Base-by-base conservation (phyloP, 2,329 filamentous ascomycete genomes). In the Teratosphaeria zuluensis region DNA sequence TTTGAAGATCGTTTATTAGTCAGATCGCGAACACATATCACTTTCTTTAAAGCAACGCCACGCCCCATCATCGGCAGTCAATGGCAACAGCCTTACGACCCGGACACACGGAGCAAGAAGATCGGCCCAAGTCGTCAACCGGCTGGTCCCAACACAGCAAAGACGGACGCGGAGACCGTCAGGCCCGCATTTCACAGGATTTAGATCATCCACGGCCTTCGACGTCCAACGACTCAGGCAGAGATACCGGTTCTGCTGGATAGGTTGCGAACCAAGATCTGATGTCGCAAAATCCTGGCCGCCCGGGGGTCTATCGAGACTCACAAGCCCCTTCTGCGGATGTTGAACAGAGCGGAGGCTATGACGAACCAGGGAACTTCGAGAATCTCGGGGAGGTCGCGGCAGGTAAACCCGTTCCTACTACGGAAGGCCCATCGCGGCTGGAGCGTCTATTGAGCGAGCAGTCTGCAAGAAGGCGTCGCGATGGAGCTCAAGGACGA, bases 281-380 rank as follows among this genome's bases (percentile, higher is more conserved):
- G 42, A n/a, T 21, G 16, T 46, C 38, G 16, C 38, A 16, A 46
- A 12, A 46, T 16, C 12, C 12, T 46, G 38, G 16, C 38, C 38
- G 38, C 12, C 5, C 38, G 3, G 16, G 16, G 12, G 16, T 16
- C 16, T 57, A 14, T 54, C 60, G 16, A 64, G 56, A 42, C 59
- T 61, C 3, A 59, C 60, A 35, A 60, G 65, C 24, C 62, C 65
- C 56, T n/a, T n/a, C 63, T 61, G 42, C 54, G 60, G 8, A 3
- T 5, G 21, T 3, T 30, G 14, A 5, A 30, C 11, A 4, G 11
- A 30, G 51, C 51, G 31, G n/a, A 9, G 65, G 63, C 51, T 64
- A 65, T 31, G 58, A 65, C 19, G 58, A 66, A 56, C 63, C 67
- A 3, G 14, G 24, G 19, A 61, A 67, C 38, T 61, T 59, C 53